Evolutionary conservation across 208 protist species (phyloP).

Genomic region (Crithidia thermophila): DNA sequence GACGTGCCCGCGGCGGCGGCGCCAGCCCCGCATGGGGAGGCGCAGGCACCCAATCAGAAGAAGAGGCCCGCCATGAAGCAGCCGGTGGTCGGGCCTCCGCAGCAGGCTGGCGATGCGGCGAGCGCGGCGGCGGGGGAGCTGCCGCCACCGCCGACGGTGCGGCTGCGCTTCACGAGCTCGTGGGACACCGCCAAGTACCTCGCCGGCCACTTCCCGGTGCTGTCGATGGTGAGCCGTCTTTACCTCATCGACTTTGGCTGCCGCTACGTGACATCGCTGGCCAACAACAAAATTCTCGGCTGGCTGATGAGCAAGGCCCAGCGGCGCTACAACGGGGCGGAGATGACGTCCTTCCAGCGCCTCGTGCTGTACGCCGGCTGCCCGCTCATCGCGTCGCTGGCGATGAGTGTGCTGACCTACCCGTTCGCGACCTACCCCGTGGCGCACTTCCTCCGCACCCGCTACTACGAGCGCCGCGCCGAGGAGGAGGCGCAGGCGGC

Average conservation of each 20-base stretch:
- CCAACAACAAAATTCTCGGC: slow-evolving; percentile 37
- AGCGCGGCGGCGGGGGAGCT: not conserved
- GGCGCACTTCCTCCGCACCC: slow-evolving; percentile 41
- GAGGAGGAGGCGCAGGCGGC: not conserved
- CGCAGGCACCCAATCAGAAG: not conserved
- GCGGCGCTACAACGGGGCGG: slow-evolving; percentile 4
- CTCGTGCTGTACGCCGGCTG: slow-evolving; percentile 27
- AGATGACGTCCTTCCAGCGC: slow-evolving; percentile 14
- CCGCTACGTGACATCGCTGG: slow-evolving; percentile 33
- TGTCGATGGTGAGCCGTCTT: slow-evolving; percentile 26
- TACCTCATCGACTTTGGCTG: slow-evolving; percentile 36
- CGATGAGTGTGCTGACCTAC: slow-evolving; percentile 30
- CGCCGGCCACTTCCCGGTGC: slow-evolving; percentile 24
- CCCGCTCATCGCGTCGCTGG: slow-evolving; percentile 33
- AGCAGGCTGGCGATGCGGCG: not conserved
- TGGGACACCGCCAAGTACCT: slow-evolving; percentile 26
- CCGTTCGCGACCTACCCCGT: slow-evolving; percentile 31
- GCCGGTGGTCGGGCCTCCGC: not conserved
- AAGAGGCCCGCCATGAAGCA: not conserved
- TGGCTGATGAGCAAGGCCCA: slow-evolving; percentile 17
- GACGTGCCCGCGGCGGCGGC: not conserved
- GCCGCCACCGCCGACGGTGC: slow-evolving; percentile 1
- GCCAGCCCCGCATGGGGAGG: not conserved
- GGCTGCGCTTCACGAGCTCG: slow-evolving; percentile 24
- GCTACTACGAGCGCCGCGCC: slow-evolving; percentile 37